These are phyloP conservation scores for Aspergillus novoparasiticus DNA, from an alignment of 2,329 filamentous ascomycete species.

Conservation along the genomic window DNA sequence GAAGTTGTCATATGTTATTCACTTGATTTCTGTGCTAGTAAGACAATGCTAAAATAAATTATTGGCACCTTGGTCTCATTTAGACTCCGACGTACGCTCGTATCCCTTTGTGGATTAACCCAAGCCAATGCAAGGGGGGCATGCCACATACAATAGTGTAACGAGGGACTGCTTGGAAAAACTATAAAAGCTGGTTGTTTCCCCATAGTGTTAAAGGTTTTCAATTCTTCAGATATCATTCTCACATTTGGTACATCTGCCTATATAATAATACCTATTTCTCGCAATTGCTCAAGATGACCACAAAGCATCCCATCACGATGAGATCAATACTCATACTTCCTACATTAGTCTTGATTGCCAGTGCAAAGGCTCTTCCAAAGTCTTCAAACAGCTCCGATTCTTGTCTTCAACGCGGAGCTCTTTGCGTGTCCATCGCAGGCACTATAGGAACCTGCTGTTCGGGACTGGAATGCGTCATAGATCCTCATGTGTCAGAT, in stretches of 20 bases:
- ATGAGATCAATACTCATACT: not conserved
- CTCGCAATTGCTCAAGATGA: too few species aligned
- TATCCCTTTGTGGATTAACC: not conserved
- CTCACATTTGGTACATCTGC: fast-evolving
- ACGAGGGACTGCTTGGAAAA: not conserved
- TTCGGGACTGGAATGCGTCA: not conserved
- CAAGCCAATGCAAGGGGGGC: not conserved
- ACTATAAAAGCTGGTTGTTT: not conserved
- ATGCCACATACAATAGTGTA: not conserved
- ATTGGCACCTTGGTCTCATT: not conserved
- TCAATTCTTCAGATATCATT: not conserved
- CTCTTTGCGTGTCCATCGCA: not conserved
- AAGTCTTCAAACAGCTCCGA: not conserved
- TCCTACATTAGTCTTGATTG: not conserved
- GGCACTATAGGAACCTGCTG: not conserved
- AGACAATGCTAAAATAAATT: not conserved
- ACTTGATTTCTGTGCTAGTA: not conserved
- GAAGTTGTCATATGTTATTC: not conserved
- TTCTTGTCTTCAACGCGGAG: not conserved
- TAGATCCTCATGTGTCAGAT: not conserved
- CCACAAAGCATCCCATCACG: not conserved
- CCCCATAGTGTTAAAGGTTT: not conserved
- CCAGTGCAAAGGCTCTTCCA: not conserved
- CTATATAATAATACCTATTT: not conserved
- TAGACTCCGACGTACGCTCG: not conserved